Evolutionary conservation across 83 land plant genomes (phyloP), one percentile per base, ranked within the genome.

Genomic region (Picea abies): DNA sequence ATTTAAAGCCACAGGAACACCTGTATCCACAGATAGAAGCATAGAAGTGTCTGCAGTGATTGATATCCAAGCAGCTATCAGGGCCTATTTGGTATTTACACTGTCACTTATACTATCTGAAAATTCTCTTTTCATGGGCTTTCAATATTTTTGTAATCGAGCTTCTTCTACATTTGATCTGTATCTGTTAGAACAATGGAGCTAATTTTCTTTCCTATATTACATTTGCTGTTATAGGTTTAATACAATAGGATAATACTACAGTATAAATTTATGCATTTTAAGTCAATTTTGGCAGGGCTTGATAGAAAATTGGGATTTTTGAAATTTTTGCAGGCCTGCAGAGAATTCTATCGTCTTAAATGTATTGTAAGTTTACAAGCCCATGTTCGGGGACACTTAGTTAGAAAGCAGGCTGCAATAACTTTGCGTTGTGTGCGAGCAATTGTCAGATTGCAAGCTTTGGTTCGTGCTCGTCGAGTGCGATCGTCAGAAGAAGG

Each of bases 391-490:
- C 90, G 91, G 22, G 89, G 93, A 23, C 88, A 82, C 73, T 80
- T 91, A 75, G 93, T 89, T 14, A 79, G 91, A 25, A 86, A 81
- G 47, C 93, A 89, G 70, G 91, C 91, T 75, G 91, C 85, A 60
- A 89, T 86, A 56, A 87, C 93, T 12, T 80, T 91, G 26, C 87
- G 86, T 22, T 89, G 91, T 82, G 81, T 84, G 49, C 89, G 82
- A 67, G 93, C 91, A 70, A 87, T 91, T 58, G 79, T 89, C 39
- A 91, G 85, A 80, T 84, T 91, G 88, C 93, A 91, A 84, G 84
- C 85, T 52, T 84, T 91, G 76, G 89, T 91, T 60, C 91, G 93
- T 82, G 90, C 93, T n/a, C 91, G 86, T 20, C 84, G 22, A 52
- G 84, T 83, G 41, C 87, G 79, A 44, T 49, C 25, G 3, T 79